Conservation (phyloP, 257 asterid species). For the Dorcoceras hygrometricum region DNA sequence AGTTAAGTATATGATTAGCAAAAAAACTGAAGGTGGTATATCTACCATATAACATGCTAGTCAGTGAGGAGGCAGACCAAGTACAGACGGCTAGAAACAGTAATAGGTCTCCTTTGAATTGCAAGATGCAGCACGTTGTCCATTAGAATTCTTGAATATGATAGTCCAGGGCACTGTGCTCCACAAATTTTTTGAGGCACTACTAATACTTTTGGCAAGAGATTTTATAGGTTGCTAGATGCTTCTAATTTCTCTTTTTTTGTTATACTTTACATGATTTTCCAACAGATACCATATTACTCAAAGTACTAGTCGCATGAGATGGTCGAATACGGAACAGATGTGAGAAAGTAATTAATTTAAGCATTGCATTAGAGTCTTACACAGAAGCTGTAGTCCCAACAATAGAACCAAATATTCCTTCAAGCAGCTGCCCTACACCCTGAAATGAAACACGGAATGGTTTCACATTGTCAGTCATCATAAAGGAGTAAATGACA, state of each 20-base stretch:
- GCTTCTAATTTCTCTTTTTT: background rate
- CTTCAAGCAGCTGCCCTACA: conserved; percentile 83
- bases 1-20: background rate
- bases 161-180: background rate
- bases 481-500: conserved; percentile 2
- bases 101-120: background rate
- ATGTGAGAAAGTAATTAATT: conserved; percentile 12
- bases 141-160: background rate
- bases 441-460: conserved; percentile 53
- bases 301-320: conserved; percentile 11
- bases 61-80: background rate
- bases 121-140: background rate
- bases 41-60: background rate
- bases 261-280: background rate
- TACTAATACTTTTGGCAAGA: too few relatives aligned
- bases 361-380: conserved; percentile 24
- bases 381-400: conserved; percentile 90
- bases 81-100: background rate
- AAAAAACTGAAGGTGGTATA: background rate
- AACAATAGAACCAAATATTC: conserved; percentile 77
- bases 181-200: background rate
- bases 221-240: background rate
- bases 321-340: background rate
- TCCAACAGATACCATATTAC: conserved; percentile 12
- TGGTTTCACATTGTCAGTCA: background rate